Evolutionary conservation across 345 rosid genomes (phyloP).

Genomic region (Populus alba): DNA sequence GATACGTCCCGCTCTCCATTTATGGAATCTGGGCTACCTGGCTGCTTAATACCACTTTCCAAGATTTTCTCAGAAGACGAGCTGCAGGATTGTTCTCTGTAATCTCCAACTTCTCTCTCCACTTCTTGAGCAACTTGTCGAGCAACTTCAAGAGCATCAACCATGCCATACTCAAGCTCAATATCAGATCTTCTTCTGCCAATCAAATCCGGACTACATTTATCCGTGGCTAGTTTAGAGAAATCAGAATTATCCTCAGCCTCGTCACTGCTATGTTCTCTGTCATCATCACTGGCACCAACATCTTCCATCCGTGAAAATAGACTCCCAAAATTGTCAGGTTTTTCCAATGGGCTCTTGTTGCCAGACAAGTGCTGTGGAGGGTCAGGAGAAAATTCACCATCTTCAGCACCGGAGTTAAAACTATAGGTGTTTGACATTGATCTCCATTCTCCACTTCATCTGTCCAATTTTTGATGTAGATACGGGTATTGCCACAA

Average conservation of each 20-base stretch:
- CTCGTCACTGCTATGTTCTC: slow-evolving; percentile 35
- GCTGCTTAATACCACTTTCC: slow-evolving; percentile 40
- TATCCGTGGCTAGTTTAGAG: slow-evolving; percentile 34
- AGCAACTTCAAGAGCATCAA: slow-evolving; percentile 92
- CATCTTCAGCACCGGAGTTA: slow-evolving; percentile 28
- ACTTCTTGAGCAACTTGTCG: slow-evolving; percentile 92
- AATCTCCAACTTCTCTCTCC: slow-evolving; percentile 69
- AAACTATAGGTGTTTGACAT: slow-evolving; percentile 15
- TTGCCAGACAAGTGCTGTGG: slow-evolving; percentile 38
- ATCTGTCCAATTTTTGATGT: slow-evolving; percentile 28
- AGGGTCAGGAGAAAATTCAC: slow-evolving; percentile 37
- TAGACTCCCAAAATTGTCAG: slow-evolving; percentile 25
- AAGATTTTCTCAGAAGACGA: slow-evolving; percentile 56
- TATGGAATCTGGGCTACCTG: slow-evolving; percentile 47
- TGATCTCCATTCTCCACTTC: slow-evolving; percentile 30
- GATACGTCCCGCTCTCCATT: slow-evolving; percentile 31
- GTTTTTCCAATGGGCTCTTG: slow-evolving; percentile 30
- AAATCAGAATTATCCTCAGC: slow-evolving; percentile 33
- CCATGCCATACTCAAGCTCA: slow-evolving; percentile 65
- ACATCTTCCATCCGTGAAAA: slow-evolving; percentile 34
- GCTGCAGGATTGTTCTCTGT: slow-evolving; percentile 56
- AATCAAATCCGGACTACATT: slow-evolving; percentile 37
- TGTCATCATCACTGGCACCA: slow-evolving; percentile 39
- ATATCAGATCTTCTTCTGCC: slow-evolving; percentile 49
- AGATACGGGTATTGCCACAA: slow-evolving; percentile 28